Conservation (phyloP, 305 asterid genomes). For the Solanum chacoense region DNA sequence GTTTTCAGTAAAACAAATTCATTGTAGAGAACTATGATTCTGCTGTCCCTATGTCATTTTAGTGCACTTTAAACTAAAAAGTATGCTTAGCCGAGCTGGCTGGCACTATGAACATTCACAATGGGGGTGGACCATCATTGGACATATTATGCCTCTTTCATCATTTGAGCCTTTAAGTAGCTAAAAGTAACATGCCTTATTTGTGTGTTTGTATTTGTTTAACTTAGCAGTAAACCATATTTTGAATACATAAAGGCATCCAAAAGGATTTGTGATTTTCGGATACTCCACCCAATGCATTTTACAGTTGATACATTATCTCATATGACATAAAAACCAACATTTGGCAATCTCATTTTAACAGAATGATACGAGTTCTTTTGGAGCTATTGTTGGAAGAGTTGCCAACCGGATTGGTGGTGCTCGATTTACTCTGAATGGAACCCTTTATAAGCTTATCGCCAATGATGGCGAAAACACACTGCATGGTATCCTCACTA, state of each 20-base stretch:
- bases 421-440: constrained; percentile 50
- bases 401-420: constrained; percentile 71
- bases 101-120: neutral
- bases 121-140: neutral
- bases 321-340: neutral
- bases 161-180: neutral
- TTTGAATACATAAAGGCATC: neutral
- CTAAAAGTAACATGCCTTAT: neutral
- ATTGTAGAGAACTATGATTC: neutral
- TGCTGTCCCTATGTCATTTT: neutral
- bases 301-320: neutral
- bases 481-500: constrained; percentile 46
- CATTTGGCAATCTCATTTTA: neutral
- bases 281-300: neutral
- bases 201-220: neutral
- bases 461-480: constrained; percentile 63
- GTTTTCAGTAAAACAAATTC: neutral
- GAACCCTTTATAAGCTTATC: constrained; percentile 37
- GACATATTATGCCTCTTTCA: neutral
- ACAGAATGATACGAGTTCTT: constrained; percentile 62
- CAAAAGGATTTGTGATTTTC: neutral
- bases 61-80: neutral
- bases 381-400: constrained; percentile 76
- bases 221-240: neutral
- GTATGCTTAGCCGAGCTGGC: neutral